phyloP scores from a whole-genome alignment of 306 rosid genomes.

The Sophora flavescens region DNA sequence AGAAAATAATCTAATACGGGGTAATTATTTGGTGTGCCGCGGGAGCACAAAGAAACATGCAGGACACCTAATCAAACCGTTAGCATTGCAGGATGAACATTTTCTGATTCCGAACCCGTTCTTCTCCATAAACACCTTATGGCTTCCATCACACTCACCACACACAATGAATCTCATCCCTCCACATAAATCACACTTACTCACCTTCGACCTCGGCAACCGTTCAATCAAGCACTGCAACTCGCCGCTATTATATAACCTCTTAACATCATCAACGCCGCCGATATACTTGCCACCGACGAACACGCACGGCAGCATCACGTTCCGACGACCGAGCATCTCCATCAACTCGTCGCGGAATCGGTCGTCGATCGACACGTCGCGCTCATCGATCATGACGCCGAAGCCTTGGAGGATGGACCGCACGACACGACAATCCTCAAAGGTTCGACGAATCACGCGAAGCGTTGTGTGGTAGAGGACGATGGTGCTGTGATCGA shows the following conservation, averaged over 20 bases:
- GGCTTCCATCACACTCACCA: slow-evolving; percentile 81
- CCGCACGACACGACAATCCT: not conserved
- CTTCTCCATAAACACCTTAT: slow-evolving; percentile 62
- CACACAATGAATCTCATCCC: slow-evolving; percentile 80
- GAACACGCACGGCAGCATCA: slow-evolving; percentile 71
- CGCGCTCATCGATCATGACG: not conserved
- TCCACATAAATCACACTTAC: slow-evolving; percentile 67
- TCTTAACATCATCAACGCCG: slow-evolving; percentile 70
- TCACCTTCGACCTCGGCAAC: slow-evolving; percentile 55
- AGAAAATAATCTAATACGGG: no score
- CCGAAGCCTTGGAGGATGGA: not conserved
- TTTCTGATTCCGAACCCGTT: slow-evolving; percentile 52
- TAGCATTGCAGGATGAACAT: slow-evolving; percentile 65
- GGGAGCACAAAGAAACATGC: slow-evolving; percentile 55
- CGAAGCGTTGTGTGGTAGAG: not conserved
- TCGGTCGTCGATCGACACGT: not conserved
- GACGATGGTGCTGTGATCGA: not conserved
- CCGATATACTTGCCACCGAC: slow-evolving; percentile 69
- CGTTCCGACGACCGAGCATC: not conserved
- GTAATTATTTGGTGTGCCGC: slow-evolving; percentile 45
- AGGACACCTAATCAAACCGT: slow-evolving; percentile 79
- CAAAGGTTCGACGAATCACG: not conserved
- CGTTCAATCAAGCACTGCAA: slow-evolving; percentile 59
- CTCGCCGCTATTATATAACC: slow-evolving; percentile 71
- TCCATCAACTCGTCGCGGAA: not conserved